Base-by-base conservation (phyloP, 257 asterid genomes). In the Petunia axillaris region DNA sequence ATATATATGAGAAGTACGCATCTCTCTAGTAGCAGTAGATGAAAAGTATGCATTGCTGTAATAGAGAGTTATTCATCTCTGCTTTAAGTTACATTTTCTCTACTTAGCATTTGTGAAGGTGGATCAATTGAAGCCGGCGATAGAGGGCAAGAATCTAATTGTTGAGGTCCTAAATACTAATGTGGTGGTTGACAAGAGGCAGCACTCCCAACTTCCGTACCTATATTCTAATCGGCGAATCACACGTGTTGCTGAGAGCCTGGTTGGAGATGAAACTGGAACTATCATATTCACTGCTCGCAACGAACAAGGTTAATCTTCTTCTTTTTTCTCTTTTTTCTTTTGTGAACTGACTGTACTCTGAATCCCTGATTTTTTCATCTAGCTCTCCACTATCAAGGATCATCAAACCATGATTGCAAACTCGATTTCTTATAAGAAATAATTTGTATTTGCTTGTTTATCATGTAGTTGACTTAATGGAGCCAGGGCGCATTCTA, bases 241-340 rank as follows among this genome's bases (percentile, higher is more conserved):
- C 15, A 67, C 54, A 43, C 55, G 39, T n/a, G 38, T 43, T 15
- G 38, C 55, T 41, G 54, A 67, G 75, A 41, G 55, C 36, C 75
- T 67, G 7, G 75, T 67, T 67, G 76, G 76, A 70, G 76, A 70
- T 70, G 76, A 70, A 70, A 70, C 59, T 1, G 58, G 59, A 46
- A 70, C 58, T 70, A 46, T 70, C 76, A 46, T 16, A 70, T 70
- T 70, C 4, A 70, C 76, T 48, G 8, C 76, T 70, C 59, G 59
- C 9, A 46, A 70, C 0, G 58, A 70, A 70, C 76, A 46, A 46
- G 76, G 76, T 70, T 4, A 40, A 70, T 43, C 4, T n/a, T 68
- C 73, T 65, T 65, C 14, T 39, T 64, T 16, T 37, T 25, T 43
- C 1, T 55, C 15, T 25, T 14, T 55, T 55, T 41, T 16, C 5